Evolutionary conservation across 805 yeast genomes (phyloP).

Genomic region (Spathaspora gorwiae): DNA sequence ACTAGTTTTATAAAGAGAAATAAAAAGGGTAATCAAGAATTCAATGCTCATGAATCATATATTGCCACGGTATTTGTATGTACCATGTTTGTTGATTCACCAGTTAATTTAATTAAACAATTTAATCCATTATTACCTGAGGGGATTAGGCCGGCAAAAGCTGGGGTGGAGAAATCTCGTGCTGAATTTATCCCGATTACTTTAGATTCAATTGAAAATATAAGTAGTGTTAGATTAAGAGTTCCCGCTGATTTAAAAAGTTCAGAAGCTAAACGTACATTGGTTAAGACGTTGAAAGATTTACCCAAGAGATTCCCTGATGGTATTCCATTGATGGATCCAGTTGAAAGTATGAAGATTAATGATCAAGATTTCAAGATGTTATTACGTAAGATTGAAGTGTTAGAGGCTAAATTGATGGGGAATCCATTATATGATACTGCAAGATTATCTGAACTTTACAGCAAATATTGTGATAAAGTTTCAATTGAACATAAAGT

Average conservation of each 20-base stretch:
- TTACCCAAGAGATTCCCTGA: conserved; percentile 81
- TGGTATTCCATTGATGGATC: conserved; percentile 89
- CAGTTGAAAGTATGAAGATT: conserved; percentile 88
- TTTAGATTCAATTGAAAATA: conserved; percentile 63
- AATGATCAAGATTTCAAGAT: conserved; percentile 72
- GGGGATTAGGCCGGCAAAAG: conserved; percentile 80
- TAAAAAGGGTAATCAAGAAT: conserved; percentile 48
- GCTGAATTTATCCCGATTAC: conserved; percentile 84
- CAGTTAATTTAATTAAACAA: conserved; percentile 73
- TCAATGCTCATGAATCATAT: conserved; percentile 84
- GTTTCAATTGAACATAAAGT: conserved; percentile 57
- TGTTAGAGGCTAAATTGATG: conserved; percentile 68
- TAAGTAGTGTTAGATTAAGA: conserved; percentile 76
- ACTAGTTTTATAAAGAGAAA: conserved; percentile 69
- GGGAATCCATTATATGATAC: conserved; percentile 66
- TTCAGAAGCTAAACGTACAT: conserved; percentile 53
- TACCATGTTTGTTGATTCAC: conserved; percentile 77
- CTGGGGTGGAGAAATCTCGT: conserved; percentile 59
- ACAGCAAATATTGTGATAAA: conserved; percentile 61
- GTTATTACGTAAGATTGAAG: conserved; percentile 73
- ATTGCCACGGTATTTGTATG: conserved; percentile 79
- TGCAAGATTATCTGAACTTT: conserved; percentile 56
- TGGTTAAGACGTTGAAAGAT: conserved; percentile 70
- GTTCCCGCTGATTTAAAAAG: conserved; percentile 72
- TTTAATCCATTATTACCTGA: conserved; percentile 76